phyloP scores from a whole-genome alignment of 2,329 filamentous ascomycete species.

The Biscogniauxia sp. region DNA sequence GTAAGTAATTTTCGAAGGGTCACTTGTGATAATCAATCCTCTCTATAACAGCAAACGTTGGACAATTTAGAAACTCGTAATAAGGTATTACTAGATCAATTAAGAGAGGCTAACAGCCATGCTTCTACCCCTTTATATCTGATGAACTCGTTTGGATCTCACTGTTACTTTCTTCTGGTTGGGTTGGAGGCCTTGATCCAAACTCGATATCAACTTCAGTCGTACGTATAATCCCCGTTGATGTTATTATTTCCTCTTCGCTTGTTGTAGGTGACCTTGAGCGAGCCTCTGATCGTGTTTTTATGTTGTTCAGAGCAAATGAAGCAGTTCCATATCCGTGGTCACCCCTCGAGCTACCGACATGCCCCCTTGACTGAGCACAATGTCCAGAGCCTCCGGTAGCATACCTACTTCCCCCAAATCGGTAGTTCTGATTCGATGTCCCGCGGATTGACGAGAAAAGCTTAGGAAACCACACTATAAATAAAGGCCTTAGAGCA shows the following conservation, averaged over 20 bases:
- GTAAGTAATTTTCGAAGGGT: no score
- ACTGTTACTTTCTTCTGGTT: not conserved
- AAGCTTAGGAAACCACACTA: slow-evolving; percentile 33
- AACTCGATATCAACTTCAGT: not conserved
- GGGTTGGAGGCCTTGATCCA: not conserved
- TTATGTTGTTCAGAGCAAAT: not conserved
- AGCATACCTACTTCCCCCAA: not conserved
- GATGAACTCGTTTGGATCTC: not conserved
- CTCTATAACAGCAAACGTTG: no score
- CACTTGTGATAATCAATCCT: no score
- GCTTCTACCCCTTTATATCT: not conserved
- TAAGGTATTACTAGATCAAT: not conserved
- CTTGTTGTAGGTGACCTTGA: not conserved
- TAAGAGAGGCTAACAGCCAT: not conserved
- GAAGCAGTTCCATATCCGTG: not conserved
- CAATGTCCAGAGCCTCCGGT: not conserved
- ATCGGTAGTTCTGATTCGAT: not conserved
- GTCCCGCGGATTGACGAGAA: slow-evolving; percentile 4
- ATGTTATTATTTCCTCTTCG: not conserved
- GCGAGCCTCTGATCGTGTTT: not conserved
- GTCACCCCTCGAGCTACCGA: not conserved
- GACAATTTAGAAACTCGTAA: no score
- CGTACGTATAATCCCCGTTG: not conserved
- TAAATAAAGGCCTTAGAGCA: slow-evolving; percentile 38
- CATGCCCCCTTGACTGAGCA: not conserved